Percentiles rank a stretch among this genome's conserved stretches.
These are phyloP conservation scores for Lentinula lateritia DNA, from an alignment of 768 basidiomycete species.

Conservation along the genomic window DNA sequence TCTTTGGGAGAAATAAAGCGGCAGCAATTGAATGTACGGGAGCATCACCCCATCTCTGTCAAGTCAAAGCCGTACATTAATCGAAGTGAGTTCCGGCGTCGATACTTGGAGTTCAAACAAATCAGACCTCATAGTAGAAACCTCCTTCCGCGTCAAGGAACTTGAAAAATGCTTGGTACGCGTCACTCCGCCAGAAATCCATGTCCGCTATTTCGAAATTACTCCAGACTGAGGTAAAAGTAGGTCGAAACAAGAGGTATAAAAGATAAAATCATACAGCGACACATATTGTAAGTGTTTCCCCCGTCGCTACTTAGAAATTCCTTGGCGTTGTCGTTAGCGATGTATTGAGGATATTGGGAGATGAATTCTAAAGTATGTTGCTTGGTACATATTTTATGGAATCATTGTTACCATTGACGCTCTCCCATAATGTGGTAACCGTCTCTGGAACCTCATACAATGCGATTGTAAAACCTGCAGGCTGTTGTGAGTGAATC, in stretches of 20 bases:
- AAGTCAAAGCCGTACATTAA: not conserved
- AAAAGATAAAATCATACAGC: conserved; percentile 40
- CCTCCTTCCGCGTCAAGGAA: conserved; percentile 61
- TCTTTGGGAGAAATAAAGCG: conserved; percentile 42
- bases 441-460: conserved; percentile 76
- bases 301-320: conserved; percentile 49
- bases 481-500: conserved; percentile 7
- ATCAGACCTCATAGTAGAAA: conserved; percentile 55
- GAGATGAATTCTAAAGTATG: conserved; percentile 43
- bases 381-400: not conserved
- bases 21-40: conserved; percentile 58
- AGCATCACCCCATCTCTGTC: conserved; percentile 32
- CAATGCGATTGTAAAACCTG: conserved; percentile 68
- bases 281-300: conserved; percentile 65
- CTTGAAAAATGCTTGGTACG: conserved; percentile 65
- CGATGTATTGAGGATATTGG: conserved; percentile 48
- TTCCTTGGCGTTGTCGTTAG: conserved; percentile 52
- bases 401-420: conserved; percentile 42
- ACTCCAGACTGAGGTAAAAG: conserved; percentile 40
- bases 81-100: not conserved
- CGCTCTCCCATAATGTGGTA: conserved; percentile 65
- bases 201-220: conserved; percentile 71
- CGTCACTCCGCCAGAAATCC: conserved; percentile 62
- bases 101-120: not conserved
- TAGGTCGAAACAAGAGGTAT: not conserved